A percentile compares a stretch with the other conserved stretches of the same genome.
phyloP scores from a whole-genome alignment of 371 early-diverging fungal species.

The Haplosporangium sp. region DNA sequence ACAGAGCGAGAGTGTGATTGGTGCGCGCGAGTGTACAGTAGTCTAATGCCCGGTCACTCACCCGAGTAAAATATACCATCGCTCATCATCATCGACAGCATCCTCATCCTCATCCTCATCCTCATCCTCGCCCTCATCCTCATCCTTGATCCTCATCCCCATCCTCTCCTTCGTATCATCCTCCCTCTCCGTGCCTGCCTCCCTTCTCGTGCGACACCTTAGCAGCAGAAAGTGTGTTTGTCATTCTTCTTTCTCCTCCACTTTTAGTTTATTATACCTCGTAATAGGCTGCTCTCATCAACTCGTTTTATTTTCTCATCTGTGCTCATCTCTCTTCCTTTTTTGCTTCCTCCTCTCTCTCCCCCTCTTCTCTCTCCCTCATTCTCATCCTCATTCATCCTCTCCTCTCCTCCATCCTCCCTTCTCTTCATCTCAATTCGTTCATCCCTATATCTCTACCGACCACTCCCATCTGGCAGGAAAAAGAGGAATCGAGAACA shows the following conservation, averaged over 20 bases:
- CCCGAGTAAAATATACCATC: no score
- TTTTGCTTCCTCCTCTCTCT: constrained; percentile 12
- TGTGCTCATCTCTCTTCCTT: constrained; percentile 10
- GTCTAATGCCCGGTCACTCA: no score
- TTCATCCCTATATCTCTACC: neutral
- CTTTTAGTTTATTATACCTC: neutral
- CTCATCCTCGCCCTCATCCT: no score
- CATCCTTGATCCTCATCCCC: no score
- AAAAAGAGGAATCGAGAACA: neutral
- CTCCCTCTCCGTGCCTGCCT: neutral
- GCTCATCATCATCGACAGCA: no score
- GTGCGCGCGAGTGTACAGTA: no score
- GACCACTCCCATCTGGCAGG: neutral
- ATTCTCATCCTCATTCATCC: constrained; percentile 1
- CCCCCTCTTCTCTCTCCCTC: constrained; percentile 9
- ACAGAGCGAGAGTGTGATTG: no score
- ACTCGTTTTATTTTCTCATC: neutral
- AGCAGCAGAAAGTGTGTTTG: no score
- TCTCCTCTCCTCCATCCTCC: constrained; percentile 1
- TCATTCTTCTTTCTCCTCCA: neutral
- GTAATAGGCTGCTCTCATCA: neutral
- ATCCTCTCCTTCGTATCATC: neutral
- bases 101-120: no score
- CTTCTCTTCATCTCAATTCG: constrained; percentile 3
- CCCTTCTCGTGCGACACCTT: neutral